Conservation (phyloP, 129 eudicot species). For the Glebionis coronaria region DNA sequence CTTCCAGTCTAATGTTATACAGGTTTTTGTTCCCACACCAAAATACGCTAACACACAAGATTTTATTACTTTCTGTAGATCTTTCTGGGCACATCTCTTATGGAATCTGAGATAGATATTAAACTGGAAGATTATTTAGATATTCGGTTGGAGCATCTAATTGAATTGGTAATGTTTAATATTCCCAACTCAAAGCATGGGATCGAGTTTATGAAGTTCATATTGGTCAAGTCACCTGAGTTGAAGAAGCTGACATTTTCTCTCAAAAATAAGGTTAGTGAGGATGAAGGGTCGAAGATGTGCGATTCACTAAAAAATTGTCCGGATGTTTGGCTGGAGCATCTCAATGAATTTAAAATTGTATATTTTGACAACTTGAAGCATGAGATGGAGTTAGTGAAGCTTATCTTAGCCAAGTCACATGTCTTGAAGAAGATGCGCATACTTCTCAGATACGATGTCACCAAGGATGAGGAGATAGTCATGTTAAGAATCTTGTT, state of each 20-base stretch:
- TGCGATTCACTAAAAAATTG: not conserved
- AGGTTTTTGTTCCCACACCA: not conserved
- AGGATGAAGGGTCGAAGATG: not conserved
- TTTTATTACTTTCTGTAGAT: not conserved
- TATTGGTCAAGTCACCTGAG: not conserved
- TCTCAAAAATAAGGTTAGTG: not conserved
- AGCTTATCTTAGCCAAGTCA: conserved; percentile 13
- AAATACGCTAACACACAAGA: not conserved
- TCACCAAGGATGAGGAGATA: not conserved
- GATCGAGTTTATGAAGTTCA: not conserved
- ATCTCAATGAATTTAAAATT: not conserved
- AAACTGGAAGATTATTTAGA: not conserved
- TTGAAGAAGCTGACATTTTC: not conserved
- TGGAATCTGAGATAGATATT: not conserved
- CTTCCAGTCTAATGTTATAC: not conserved
- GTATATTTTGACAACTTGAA: not conserved
- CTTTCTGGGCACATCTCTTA: not conserved
- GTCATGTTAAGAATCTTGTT: not conserved
- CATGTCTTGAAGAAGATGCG: not conserved
- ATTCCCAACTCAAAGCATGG: not conserved
- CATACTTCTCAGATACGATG: not conserved
- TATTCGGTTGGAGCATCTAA: conserved; percentile 1
- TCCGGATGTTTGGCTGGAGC: not conserved
- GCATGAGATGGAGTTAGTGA: conserved; percentile 2
- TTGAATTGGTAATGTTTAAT: not conserved